Evolutionary conservation across 129 eudicot genomes (phyloP), one percentile per base, ranked within the genome.

Genomic region (Helianthus tuberosus): DNA sequence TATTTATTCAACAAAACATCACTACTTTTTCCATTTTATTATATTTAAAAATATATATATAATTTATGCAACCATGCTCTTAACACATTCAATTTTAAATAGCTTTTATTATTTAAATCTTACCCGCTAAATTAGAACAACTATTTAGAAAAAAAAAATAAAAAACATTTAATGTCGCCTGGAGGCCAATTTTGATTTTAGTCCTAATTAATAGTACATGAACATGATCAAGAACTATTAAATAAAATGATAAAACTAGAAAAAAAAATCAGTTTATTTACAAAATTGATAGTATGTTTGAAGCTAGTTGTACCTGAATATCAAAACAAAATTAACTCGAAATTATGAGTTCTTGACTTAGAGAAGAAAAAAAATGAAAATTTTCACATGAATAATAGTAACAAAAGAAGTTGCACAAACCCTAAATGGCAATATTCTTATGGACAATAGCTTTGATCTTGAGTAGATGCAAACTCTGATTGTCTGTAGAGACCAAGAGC

Each of bases 381-480:
- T 64, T 48, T 69, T 75, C 64, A 69, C 48, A 54, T 41, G 25
- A 20, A 25, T 23, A 38, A 36, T 49, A n/a, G 27, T 63, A 15
- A 9, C 39, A 44, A 68, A 51, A 17, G 36, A 66, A 12, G 35
- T 64, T 51, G 65, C 58, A 66, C 66, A 75, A 66, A 66, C 73
- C 79, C 79, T 66, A 66, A 53, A 41, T 25, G 41, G n/a, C 16
- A 59, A 17, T 55, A 32, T 4, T 27, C 25, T 66, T 43, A 78
- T 53, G 82, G 82, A 71, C 82, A 78, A 50, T 66, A 78, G 81
- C 64, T 76, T 27, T 47, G 76, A 52, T 64, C 81, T 65, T 72
- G 77, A 27, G 77, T 35, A 53, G 62, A 62, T 43, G 16, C 16
- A 11, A 49, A 66, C 52, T 81, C 58, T 8, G 47, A 23, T 58